phyloP scores from a whole-genome alignment of 176 grass and related monocot genomes.

The Lolium rigidum region DNA sequence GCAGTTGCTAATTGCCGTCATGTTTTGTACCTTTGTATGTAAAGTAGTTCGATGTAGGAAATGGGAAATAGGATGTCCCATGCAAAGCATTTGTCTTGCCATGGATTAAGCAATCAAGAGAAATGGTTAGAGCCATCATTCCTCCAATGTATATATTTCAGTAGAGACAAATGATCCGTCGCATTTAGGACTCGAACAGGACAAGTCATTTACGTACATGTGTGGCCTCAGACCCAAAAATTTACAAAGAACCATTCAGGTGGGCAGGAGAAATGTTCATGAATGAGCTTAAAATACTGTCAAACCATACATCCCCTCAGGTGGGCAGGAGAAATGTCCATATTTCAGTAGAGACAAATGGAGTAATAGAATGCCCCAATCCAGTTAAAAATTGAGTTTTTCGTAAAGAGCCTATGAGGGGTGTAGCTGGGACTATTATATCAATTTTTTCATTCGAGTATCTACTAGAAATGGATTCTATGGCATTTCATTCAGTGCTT shows the following conservation, averaged over 20 bases:
- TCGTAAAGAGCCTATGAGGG: background rate
- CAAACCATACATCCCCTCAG: background rate
- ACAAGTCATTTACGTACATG: background rate
- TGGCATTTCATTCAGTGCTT: background rate
- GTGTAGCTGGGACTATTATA: background rate
- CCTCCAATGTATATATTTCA: background rate
- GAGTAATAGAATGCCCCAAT: background rate
- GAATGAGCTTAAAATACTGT: background rate
- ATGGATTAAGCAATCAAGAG: background rate
- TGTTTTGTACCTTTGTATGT: background rate
- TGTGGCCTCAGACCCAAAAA: background rate
- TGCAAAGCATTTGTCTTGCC: background rate
- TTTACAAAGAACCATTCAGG: background rate
- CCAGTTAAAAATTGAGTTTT: background rate
- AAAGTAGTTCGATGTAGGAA: too few species aligned
- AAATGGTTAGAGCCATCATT: background rate
- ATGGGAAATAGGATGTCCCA: background rate
- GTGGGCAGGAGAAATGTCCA: too few species aligned
- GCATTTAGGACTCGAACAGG: background rate
- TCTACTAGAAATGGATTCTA: background rate
- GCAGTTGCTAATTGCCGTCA: background rate
- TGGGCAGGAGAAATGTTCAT: background rate
- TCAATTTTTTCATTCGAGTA: background rate
- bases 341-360: background rate
- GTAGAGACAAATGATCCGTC: background rate